Percentiles rank a stretch among this genome's conserved stretches.
phyloP scores from a whole-genome alignment of 2,329 filamentous ascomycete genomes.

The Ophiostoma tasmaniense region DNA sequence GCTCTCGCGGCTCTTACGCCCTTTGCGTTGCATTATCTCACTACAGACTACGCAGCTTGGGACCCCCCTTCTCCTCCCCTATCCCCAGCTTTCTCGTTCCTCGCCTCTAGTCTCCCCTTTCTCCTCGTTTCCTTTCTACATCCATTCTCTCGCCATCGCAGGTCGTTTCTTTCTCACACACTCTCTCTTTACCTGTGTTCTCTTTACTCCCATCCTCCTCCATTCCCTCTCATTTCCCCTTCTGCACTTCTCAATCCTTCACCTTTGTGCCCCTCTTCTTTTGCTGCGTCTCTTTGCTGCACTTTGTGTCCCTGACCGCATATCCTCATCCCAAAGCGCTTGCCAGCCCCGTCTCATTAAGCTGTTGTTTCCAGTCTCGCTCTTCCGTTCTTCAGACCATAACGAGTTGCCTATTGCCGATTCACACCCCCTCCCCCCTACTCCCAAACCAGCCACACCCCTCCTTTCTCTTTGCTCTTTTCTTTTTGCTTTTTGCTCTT shows the following conservation, averaged over 20 bases:
- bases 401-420: neutral
- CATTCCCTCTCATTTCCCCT: neutral
- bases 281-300: neutral
- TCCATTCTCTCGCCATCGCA: neutral
- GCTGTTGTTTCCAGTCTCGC: slow-evolving; percentile 11
- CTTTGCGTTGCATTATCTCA: neutral
- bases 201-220: neutral
- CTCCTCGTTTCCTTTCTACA: neutral
- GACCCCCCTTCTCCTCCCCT: neutral
- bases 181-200: neutral
- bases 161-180: neutral
- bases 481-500: too few species aligned
- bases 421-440: slow-evolving; percentile 15
- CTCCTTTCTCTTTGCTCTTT: slow-evolving; percentile 4
- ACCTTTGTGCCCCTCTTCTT: neutral
- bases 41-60: neutral
- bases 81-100: neutral
- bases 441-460: slow-evolving; percentile 12
- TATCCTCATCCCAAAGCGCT: slow-evolving; percentile 11
- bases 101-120: neutral
- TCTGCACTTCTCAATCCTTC: neutral
- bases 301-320: slow-evolving; percentile 1
- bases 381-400: slow-evolving; percentile 10
- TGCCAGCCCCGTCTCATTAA: slow-evolving; percentile 10
- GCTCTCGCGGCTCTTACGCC: neutral